Evolutionary conservation across 73 alveolate species (phyloP).

Genomic region (Paramecium biaurelia): DNA sequence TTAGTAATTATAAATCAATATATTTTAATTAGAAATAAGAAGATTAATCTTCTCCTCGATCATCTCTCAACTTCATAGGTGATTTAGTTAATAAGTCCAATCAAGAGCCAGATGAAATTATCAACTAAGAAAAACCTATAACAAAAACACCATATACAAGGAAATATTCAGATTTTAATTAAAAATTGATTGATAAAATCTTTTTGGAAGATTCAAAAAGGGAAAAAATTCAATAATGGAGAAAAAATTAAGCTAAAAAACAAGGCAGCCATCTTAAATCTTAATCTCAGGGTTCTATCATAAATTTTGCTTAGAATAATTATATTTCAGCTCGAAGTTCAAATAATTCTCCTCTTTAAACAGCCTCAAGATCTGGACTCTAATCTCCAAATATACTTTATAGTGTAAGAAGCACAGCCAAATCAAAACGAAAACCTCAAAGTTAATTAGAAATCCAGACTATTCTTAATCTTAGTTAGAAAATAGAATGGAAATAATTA

Average conservation of each 20-base stretch:
- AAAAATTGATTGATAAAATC: slow-evolving; percentile 19
- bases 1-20: background rate
- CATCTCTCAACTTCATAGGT: background rate
- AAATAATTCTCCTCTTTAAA: background rate
- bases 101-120: background rate
- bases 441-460: background rate
- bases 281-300: background rate
- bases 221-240: background rate
- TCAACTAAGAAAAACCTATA: background rate
- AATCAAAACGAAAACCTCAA: background rate
- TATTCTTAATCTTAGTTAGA: background rate
- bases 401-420: background rate
- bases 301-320: background rate
- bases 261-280: background rate
- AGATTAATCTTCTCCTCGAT: slow-evolving; percentile 10
- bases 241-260: background rate
- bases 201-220: background rate
- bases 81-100: background rate
- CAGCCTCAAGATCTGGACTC: background rate
- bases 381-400: background rate
- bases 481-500: background rate
- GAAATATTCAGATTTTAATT: background rate
- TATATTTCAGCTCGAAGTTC: background rate
- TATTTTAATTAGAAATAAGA: background rate
- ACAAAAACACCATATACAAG: background rate